Evolutionary conservation across 2,329 filamentous ascomycete species (phyloP), one percentile per base, ranked within the genome.

Genomic region (Colletotrichum neosansevieriae): DNA sequence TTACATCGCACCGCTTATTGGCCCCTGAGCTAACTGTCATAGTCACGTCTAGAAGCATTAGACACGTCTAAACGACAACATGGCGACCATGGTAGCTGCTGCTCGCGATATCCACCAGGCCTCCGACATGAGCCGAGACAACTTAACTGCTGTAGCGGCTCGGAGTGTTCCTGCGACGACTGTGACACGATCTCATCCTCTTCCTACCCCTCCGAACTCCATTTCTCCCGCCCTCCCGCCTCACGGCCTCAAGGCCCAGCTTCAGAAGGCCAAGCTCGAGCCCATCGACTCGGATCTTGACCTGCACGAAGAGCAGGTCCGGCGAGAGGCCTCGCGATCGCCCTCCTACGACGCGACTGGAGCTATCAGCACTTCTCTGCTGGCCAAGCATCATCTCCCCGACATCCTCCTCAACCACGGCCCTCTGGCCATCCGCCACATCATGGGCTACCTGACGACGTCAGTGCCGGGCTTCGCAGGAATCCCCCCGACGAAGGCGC

Each of bases 161-260:
- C 84, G 85, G 83, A 87, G 86, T 75, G 86, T 88, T 79, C 82
- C 86, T 85, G 84, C 77, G 80, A 82, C 79, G 81, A 68, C 66
- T 68, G 81, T 88, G 86, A 87, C 87, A 83, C 84, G 81, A 81
- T 80, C 82, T 83, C 84, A 86, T 74, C 84, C 88, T 79, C 89
- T 97, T 76, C 94, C 92, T 71, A 98, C 95, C 79, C 95, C 95
- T 77, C 95, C 95, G 70, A 97, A 95, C 84, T 98, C 94, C 80
- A 94, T 98, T 79, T 98, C 94, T 70, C 95, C 95, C 56, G 91
- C 89, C 74, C 86, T 98, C 73, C 90, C 92, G 74, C 93, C 94
- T 69, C 93, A 95, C 75, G 92, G 91, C 75, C 89, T 92, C 77
- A 92, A 91, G 79, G 86, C 88, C 71, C 90, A 90, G 77, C 84